Evolutionary conservation across 805 yeast species (phyloP).

Genomic region (Debaryomyces castellii): DNA sequence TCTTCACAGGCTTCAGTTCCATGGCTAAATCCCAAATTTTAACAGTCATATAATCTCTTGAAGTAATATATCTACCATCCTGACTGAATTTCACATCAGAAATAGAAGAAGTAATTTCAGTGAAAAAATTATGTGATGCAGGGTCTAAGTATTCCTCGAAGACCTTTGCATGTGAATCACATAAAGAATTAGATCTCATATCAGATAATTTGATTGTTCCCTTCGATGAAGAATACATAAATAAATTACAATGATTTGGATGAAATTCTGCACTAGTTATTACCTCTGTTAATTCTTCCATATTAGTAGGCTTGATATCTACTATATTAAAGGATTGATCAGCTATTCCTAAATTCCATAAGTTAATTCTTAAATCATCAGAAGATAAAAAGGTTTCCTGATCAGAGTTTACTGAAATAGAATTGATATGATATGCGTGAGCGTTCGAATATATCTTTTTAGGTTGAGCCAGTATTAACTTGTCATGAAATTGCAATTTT

Average conservation of each 20-base stretch:
- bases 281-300: slow-evolving; percentile 98
- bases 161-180: slow-evolving; percentile 83
- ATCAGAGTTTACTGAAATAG: slow-evolving; percentile 91
- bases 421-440: slow-evolving; percentile 96
- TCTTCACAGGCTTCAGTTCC: slow-evolving; percentile 93
- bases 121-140: slow-evolving; percentile 88
- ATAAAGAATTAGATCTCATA: slow-evolving; percentile 92
- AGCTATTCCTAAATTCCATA: slow-evolving; percentile 93
- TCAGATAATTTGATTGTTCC: slow-evolving; percentile 95
- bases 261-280: slow-evolving; percentile 96
- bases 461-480: slow-evolving; percentile 92
- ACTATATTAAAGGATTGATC: slow-evolving; percentile 96
- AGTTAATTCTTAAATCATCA: slow-evolving; percentile 91
- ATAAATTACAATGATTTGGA: slow-evolving; percentile 86
- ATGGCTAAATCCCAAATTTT: slow-evolving; percentile 97
- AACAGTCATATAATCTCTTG: slow-evolving; percentile 95
- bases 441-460: slow-evolving; percentile 90
- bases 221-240: slow-evolving; percentile 93
- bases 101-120: slow-evolving; percentile 93
- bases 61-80: slow-evolving; percentile 93
- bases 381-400: slow-evolving; percentile 92
- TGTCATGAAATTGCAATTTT: slow-evolving; percentile 87
- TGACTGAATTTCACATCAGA: slow-evolving; percentile 90
- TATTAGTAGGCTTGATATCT: slow-evolving; percentile 95
- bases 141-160: slow-evolving; percentile 95